Evolutionary conservation across 1,139 yeast genomes (phyloP).

Genomic region (Hanseniaspora sp.): DNA sequence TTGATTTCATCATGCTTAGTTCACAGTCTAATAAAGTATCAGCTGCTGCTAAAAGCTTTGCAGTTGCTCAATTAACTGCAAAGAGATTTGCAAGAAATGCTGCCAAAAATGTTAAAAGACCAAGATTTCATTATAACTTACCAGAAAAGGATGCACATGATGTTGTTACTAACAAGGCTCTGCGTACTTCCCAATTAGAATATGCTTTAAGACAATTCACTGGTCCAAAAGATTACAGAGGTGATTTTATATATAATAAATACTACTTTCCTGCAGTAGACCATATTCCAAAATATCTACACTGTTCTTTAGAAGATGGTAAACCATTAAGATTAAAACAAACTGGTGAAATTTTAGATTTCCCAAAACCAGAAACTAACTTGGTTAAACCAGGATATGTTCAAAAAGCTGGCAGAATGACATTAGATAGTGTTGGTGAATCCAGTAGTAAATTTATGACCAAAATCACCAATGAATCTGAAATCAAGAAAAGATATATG

Average conservation of each 20-base stretch:
- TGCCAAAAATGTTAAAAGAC: neutral
- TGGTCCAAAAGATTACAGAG: constrained; percentile 76
- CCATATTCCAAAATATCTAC: constrained; percentile 65
- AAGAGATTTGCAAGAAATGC: neutral
- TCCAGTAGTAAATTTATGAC: neutral
- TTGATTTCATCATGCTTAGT: neutral
- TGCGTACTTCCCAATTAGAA: constrained; percentile 20
- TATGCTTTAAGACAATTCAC: constrained; percentile 40
- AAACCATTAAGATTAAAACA: constrained; percentile 34
- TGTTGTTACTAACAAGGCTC: constrained; percentile 32
- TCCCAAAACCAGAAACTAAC: constrained; percentile 18
- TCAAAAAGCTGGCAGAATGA: constrained; percentile 3
- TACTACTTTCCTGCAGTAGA: constrained; percentile 62
- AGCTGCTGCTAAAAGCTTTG: neutral
- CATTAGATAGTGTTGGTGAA: constrained; percentile 4
- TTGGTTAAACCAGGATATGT: constrained; percentile 20
- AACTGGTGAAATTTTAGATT: constrained; percentile 28
- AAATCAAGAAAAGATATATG: constrained; percentile 20
- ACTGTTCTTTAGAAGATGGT: constrained; percentile 44
- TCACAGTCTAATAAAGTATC: neutral
- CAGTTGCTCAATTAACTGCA: neutral
- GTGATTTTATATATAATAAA: constrained; percentile 69
- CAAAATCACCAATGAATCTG: constrained; percentile 18
- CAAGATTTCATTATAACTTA: constrained; percentile 3
- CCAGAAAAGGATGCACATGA: constrained; percentile 8